phyloP scores from a whole-genome alignment of 2,329 filamentous ascomycete genomes.

The Neocucurbitaria cava region DNA sequence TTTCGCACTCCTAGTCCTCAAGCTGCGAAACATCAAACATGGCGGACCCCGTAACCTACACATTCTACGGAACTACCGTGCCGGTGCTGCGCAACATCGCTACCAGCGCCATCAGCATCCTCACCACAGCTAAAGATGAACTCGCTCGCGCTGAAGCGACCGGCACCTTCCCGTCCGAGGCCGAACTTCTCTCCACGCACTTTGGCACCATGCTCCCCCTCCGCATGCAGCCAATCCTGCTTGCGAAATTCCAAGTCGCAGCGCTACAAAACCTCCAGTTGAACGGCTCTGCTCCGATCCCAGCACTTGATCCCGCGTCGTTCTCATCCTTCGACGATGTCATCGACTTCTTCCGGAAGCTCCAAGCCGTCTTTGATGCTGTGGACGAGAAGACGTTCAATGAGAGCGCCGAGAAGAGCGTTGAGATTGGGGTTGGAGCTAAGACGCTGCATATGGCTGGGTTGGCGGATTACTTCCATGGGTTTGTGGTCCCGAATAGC shows the following conservation, averaged over 20 bases:
- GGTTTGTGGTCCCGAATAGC: constrained; percentile 27
- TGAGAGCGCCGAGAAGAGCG: constrained; percentile 20
- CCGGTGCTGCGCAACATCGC: constrained; percentile 16
- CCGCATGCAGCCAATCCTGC: constrained; percentile 25
- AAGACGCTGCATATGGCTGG: constrained; percentile 20
- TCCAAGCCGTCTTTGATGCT: constrained; percentile 16
- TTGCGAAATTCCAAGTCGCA: constrained; percentile 20
- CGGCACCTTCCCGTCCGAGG: constrained; percentile 14
- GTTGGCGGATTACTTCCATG: constrained; percentile 18
- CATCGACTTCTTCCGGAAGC: constrained; percentile 26
- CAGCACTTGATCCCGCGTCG: constrained; percentile 14
- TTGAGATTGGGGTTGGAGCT: too few species aligned
- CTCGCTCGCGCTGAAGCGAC: constrained; percentile 15
- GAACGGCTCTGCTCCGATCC: constrained; percentile 3
- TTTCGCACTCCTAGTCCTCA: too few species aligned
- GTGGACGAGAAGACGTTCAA: constrained; percentile 27
- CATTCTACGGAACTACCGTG: constrained; percentile 26
- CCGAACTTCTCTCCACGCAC: constrained; percentile 23
- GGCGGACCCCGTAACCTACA: constrained; percentile 22
- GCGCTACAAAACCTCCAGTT: constrained; percentile 15
- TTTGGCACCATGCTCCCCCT: constrained; percentile 30
- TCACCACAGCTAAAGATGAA: constrained; percentile 24
- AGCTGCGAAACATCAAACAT: too few species aligned
- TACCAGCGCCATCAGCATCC: constrained; percentile 19
- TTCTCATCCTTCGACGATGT: constrained; percentile 24